These are phyloP conservation scores for Larix kaempferi DNA, from an alignment of 75 land plant species.

Conservation along the genomic window DNA sequence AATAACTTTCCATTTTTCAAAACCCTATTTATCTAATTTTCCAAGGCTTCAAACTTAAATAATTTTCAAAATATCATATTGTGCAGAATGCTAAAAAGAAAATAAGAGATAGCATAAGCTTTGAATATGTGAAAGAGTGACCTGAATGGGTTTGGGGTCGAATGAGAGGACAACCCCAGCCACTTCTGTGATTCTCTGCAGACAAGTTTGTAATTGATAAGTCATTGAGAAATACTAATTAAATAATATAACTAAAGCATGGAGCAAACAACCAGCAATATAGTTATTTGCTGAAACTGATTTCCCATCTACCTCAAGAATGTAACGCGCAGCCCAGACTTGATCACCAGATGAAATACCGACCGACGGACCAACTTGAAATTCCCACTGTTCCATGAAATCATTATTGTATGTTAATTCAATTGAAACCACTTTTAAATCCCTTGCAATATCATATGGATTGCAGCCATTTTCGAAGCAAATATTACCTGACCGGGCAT, in stretches of 20 bases:
- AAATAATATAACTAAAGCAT: no score
- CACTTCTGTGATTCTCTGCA: conserved; percentile 92
- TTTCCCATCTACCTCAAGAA: conserved; percentile 50
- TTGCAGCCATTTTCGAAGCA: neutral
- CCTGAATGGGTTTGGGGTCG: conserved; percentile 96
- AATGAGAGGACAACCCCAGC: conserved; percentile 96
- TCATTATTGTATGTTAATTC: neutral
- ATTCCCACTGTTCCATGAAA: conserved; percentile 65
- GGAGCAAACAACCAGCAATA: no score
- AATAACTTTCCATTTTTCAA: no score
- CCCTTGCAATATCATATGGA: neutral
- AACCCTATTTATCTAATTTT: no score
- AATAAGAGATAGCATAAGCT: no score
- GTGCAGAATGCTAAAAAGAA: no score
- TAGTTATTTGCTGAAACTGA: no score
- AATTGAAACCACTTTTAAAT: neutral
- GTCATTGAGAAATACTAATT: no score
- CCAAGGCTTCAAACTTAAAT: no score
- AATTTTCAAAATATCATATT: no score
- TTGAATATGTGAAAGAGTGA: conserved; percentile 7
- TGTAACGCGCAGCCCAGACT: conserved; percentile 74
- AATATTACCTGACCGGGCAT: conserved; percentile 96
- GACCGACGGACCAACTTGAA: conserved; percentile 85
- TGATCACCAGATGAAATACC: conserved; percentile 87
- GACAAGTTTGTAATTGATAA: neutral